A percentile compares a stretch with the other conserved stretches of the same genome.
phyloP scores from a whole-genome alignment of 306 rosid genomes.

The Casuarina equisetifolia region DNA sequence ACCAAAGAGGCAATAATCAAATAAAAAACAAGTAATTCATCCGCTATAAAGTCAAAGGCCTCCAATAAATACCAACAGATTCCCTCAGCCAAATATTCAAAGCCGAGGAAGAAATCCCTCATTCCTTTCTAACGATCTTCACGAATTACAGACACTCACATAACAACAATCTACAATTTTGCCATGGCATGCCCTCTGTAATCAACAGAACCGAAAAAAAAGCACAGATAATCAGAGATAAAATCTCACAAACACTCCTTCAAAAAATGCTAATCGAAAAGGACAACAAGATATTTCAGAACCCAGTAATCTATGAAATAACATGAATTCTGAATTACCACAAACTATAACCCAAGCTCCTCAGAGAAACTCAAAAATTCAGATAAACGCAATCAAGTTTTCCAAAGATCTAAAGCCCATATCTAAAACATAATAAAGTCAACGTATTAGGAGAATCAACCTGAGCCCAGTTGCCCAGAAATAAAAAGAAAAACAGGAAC shows the following conservation, averaged over 20 bases:
- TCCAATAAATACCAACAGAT: slow-evolving; percentile 38
- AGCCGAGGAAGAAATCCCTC: slow-evolving; percentile 36
- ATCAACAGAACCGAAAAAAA: slow-evolving; percentile 11
- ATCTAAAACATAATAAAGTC: background rate
- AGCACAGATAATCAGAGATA: background rate
- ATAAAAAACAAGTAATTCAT: slow-evolving; percentile 29
- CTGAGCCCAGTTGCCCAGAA: background rate
- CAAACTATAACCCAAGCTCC: background rate
- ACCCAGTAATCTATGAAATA: background rate
- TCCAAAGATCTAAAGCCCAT: slow-evolving; percentile 7
- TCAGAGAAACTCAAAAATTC: background rate
- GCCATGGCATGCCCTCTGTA: slow-evolving; percentile 16
- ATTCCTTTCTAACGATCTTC: slow-evolving; percentile 23
- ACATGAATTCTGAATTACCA: background rate
- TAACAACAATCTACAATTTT: background rate
- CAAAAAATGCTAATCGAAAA: background rate
- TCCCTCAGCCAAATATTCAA: slow-evolving; percentile 41
- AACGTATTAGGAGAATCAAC: background rate
- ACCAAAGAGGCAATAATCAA: slow-evolving; percentile 34
- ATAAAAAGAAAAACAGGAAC: background rate
- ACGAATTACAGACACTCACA: slow-evolving; percentile 21
- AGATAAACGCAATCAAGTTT: background rate
- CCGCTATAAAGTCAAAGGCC: slow-evolving; percentile 39
- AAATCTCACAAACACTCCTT: background rate
- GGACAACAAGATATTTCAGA: background rate